These are phyloP conservation scores for Trichosphaerium sp. DNA, from an alignment of 78 protist genomes.

Conservation along the genomic window DNA sequence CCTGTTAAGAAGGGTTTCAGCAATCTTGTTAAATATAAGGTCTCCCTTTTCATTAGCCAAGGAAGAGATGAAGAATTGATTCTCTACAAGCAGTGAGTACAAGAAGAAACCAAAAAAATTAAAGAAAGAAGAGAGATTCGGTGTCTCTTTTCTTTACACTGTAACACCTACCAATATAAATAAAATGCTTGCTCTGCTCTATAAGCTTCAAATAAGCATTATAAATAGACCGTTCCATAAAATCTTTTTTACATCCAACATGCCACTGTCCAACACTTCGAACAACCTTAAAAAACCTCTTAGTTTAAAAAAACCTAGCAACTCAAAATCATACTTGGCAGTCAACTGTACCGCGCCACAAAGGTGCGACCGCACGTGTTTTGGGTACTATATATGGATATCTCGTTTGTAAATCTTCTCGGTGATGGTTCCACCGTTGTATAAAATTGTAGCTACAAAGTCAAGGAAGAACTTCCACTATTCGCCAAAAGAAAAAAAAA, in stretches of 20 bases:
- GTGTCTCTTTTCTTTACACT: too few relatives aligned
- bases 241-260: neutral
- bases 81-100: too few relatives aligned
- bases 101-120: too few relatives aligned
- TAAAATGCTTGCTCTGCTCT: slow-evolving; percentile 32
- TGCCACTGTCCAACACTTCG: neutral
- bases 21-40: too few relatives aligned
- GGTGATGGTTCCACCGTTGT: too few relatives aligned
- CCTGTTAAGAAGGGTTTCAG: too few relatives aligned
- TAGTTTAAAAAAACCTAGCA: neutral
- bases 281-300: neutral
- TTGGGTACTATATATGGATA: neutral
- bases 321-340: neutral
- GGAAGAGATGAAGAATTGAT: too few relatives aligned
- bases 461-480: neutral
- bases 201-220: slow-evolving; percentile 30
- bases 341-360: neutral
- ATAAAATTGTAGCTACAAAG: neutral
- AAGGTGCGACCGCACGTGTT: neutral
- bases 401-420: neutral
- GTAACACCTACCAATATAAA: too few relatives aligned
- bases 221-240: neutral
- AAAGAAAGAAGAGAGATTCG: too few relatives aligned
- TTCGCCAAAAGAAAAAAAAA: neutral
- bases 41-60: too few relatives aligned